Conservation (phyloP, 2,329 filamentous ascomycete species). For the Ceratocystis colombiana region DNA sequence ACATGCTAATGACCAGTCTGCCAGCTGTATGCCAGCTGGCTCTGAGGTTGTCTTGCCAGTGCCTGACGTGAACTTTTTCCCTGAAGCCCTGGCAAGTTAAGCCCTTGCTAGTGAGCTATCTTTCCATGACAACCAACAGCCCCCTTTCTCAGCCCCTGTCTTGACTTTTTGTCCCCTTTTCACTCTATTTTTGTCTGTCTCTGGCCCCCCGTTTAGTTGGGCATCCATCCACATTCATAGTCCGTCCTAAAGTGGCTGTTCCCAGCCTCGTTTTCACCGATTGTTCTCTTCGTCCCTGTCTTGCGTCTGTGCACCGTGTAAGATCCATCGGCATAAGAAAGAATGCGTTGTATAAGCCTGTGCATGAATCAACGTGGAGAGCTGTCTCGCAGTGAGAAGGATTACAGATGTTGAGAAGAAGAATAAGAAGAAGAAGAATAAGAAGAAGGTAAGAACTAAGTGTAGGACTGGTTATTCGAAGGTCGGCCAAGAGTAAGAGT, state of each 20-base stretch:
- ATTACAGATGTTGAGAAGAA: background rate
- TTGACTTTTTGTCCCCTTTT: background rate
- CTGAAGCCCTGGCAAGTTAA: background rate
- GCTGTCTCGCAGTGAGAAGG: background rate
- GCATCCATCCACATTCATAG: background rate
- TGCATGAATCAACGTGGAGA: slow-evolving; percentile 3
- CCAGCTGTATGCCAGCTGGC: background rate
- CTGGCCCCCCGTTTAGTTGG: background rate
- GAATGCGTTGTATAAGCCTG: slow-evolving; percentile 9
- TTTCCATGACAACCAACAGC: slow-evolving; percentile 17
- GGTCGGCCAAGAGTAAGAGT: no score
- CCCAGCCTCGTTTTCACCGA: slow-evolving; percentile 17
- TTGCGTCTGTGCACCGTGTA: slow-evolving; percentile 9
- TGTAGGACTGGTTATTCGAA: no score
- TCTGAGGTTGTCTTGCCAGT: background rate
- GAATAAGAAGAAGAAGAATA: no score
- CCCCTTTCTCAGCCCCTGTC: background rate
- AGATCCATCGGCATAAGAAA: background rate
- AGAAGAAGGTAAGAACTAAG: no score
- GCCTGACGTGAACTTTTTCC: background rate
- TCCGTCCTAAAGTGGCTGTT: background rate
- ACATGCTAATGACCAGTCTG: background rate
- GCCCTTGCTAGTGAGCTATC: background rate
- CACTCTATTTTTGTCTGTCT: background rate
- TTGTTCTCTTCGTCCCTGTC: slow-evolving; percentile 14